Evolutionary conservation across 1,284 basidiomycete genomes (phyloP).

Genomic region (Cryptococcus wingfieldii): DNA sequence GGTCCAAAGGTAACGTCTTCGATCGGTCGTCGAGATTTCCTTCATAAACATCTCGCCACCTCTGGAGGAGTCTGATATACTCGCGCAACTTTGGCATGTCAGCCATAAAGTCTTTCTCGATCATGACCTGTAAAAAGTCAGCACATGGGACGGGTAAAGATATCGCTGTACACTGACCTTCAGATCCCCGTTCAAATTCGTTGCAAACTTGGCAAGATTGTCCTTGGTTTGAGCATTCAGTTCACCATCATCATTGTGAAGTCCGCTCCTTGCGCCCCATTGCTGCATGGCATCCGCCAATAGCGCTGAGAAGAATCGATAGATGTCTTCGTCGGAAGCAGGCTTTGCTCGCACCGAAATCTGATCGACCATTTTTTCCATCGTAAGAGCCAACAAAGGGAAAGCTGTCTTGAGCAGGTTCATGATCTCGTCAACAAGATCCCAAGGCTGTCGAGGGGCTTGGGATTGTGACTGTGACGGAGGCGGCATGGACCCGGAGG

Average conservation of each 20-base stretch:
- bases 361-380: slow-evolving; percentile 98
- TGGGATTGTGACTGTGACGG: slow-evolving; percentile 15
- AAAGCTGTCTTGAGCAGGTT: slow-evolving; percentile 95
- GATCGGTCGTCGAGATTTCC: slow-evolving; percentile 75
- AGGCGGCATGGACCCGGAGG: slow-evolving; percentile 27
- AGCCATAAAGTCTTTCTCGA: slow-evolving; percentile 86
- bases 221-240: slow-evolving; percentile 57
- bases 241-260: slow-evolving; percentile 70
- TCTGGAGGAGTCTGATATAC: slow-evolving; percentile 83
- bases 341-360: slow-evolving; percentile 89
- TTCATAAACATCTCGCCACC: slow-evolving; percentile 93
- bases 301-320: slow-evolving; percentile 82
- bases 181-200: slow-evolving; percentile 62
- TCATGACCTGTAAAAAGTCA: slow-evolving; percentile 57
- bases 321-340: slow-evolving; percentile 88
- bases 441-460: slow-evolving; percentile 70
- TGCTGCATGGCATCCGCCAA: slow-evolving; percentile 61
- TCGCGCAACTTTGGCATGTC: slow-evolving; percentile 78
- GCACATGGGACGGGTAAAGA: not conserved
- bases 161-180: slow-evolving; percentile 54
- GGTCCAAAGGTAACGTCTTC: slow-evolving; percentile 79
- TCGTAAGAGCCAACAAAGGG: slow-evolving; percentile 86
- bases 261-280: slow-evolving; percentile 65
- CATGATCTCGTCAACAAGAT: slow-evolving; percentile 90
- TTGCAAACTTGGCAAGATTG: slow-evolving; percentile 68